Base-by-base conservation (phyloP, 2,329 filamentous ascomycete species). In the Ophiosphaerella herpotricha region DNA sequence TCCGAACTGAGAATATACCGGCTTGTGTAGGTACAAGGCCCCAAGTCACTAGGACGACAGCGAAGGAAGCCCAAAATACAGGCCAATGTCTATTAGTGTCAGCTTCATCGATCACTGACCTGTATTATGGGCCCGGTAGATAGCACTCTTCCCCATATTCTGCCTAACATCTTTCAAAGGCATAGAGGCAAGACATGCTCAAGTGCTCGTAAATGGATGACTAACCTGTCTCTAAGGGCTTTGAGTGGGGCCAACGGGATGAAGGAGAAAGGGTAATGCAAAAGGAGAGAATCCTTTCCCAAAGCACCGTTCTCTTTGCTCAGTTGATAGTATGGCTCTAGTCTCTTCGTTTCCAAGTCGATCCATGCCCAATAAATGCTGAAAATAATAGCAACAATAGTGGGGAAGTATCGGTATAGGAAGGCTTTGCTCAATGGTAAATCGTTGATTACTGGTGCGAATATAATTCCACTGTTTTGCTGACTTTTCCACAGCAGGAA, bases 251-350 rank as follows among this genome's bases (percentile, higher is more conserved):
- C 70, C 0, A 76, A 70, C 0, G 75, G 74, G 0, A 80, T 40
- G 48, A 79, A 77, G 36, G 79, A 75, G 48, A 78, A 78, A 0
- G 83, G 83, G 33, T 87, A 87, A 0, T 78, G 74, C 0, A 87
- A 41, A 0, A 84, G 67, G 0, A 87, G 13, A 0, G 81, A 83
- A 0, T 80, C 58, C 5, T 72, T 65, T 0, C 74, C 81, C 0
- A 56, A 57, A 0, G 79, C 79, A 0, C 83, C 83, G 0, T 62
- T 56, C 0, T 57, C 12, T 8, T 75, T 78, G 0, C 82, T 84
- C 0, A 87, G 46, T 18, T 85, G 81, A 9, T 84, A 78, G 73
- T 80, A 87, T 0, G 84, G 84, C 31, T 87, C 83, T 38, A 86
- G 70, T 0, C 85, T 59, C 50, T 85, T 84, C 0, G 77, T 71